phyloP scores from a whole-genome alignment of 2,329 filamentous ascomycete species.

The Chlorencoelia australis region DNA sequence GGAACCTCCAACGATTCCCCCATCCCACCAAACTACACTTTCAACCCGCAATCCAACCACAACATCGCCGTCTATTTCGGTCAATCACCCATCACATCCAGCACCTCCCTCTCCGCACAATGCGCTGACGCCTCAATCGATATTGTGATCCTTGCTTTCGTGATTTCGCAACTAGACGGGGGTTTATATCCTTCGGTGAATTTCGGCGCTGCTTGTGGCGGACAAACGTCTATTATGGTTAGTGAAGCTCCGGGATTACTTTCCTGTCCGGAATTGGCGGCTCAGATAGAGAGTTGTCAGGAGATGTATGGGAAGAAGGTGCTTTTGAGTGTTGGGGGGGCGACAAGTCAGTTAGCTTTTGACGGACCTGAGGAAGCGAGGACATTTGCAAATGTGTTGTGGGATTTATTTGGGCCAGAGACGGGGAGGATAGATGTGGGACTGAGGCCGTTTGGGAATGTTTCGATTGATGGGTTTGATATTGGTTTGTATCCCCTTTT shows the following conservation, averaged over 20 bases:
- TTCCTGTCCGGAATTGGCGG: slow-evolving; percentile 29
- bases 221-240: slow-evolving; percentile 25
- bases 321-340: slow-evolving; percentile 30
- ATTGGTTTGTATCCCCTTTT: slow-evolving; percentile 18
- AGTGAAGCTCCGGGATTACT: slow-evolving; percentile 29
- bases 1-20: no score
- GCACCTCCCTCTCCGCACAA: slow-evolving; percentile 21
- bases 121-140: slow-evolving; percentile 28
- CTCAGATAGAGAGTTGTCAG: slow-evolving; percentile 27
- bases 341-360: slow-evolving; percentile 24
- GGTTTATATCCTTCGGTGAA: slow-evolving; percentile 15
- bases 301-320: slow-evolving; percentile 29
- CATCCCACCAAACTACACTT: slow-evolving; percentile 16
- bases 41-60: slow-evolving; percentile 17
- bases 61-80: slow-evolving; percentile 30
- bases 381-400: slow-evolving; percentile 26
- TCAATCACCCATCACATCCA: slow-evolving; percentile 19
- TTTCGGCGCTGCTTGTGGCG: slow-evolving; percentile 29
- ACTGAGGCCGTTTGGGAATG: slow-evolving; percentile 27
- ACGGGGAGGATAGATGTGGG: slow-evolving; percentile 13
- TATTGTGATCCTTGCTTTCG: slow-evolving; percentile 27
- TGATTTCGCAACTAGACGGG: slow-evolving; percentile 9
- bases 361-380: slow-evolving; percentile 20
- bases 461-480: slow-evolving; percentile 30
- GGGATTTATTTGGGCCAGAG: slow-evolving; percentile 29